phyloP scores from a whole-genome alignment of 1,284 basidiomycete species.

The Peniophora sp. region DNA sequence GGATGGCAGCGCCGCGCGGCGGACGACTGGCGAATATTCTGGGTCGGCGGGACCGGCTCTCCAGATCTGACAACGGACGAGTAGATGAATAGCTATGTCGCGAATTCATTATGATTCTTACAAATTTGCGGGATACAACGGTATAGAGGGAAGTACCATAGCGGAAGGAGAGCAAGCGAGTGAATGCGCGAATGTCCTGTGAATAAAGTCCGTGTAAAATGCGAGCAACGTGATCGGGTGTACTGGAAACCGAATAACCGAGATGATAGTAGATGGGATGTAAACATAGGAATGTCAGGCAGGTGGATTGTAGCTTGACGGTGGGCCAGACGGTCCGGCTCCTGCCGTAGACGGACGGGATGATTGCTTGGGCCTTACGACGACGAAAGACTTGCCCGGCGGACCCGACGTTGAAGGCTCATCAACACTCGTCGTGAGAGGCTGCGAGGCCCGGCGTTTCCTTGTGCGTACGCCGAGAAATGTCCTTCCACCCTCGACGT shows the following conservation, averaged over 20 bases:
- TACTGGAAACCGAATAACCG: neutral
- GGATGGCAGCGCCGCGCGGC: slow-evolving; percentile 63
- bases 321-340: slow-evolving; percentile 3
- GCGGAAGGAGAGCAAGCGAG: neutral
- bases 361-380: slow-evolving; percentile 21
- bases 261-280: slow-evolving; percentile 8
- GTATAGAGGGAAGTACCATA: neutral
- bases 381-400: slow-evolving; percentile 25
- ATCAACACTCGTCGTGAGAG: slow-evolving; percentile 2
- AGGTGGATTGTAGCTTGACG: slow-evolving; percentile 1
- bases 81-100: too few species aligned
- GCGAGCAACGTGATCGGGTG: neutral
- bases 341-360: slow-evolving; percentile 6
- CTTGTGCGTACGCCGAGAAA: slow-evolving; percentile 56
- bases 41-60: slow-evolving; percentile 55
- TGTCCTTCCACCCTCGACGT: slow-evolving; percentile 21
- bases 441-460: slow-evolving; percentile 30
- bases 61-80: neutral
- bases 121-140: too few species aligned
- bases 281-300: slow-evolving; percentile 2
- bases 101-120: too few species aligned
- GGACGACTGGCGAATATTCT: slow-evolving; percentile 70
- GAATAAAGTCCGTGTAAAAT: slow-evolving; percentile 5
- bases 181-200: slow-evolving; percentile 3
- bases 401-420: slow-evolving; percentile 8